A percentile compares a stretch with the other conserved stretches of the same genome.
These are phyloP conservation scores for Aspergillus felis DNA, from an alignment of 2,329 filamentous ascomycete species.

Conservation along the genomic window DNA sequence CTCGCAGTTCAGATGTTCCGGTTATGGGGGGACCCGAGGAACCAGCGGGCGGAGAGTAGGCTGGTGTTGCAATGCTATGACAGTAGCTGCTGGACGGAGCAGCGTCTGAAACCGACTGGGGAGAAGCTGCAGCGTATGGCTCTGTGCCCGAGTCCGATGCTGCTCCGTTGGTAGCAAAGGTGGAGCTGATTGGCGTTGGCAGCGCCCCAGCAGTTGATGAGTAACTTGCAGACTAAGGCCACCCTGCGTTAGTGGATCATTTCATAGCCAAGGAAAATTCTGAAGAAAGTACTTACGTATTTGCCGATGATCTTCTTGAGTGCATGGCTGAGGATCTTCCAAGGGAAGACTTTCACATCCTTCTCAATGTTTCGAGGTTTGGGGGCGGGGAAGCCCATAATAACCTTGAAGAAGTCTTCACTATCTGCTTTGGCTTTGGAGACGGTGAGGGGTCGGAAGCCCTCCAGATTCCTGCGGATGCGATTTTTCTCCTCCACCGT, in stretches of 20 bases:
- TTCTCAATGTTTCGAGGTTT: constrained; percentile 99
- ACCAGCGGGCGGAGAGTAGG: constrained; percentile 42
- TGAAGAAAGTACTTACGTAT: constrained; percentile 60
- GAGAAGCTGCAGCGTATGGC: constrained; percentile 45
- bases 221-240: constrained; percentile 60
- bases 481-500: constrained; percentile 98
- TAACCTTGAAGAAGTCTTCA: constrained; percentile 97
- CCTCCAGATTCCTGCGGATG: constrained; percentile 91
- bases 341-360: constrained; percentile 97
- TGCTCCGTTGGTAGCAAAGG: constrained; percentile 38
- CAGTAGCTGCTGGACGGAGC: constrained; percentile 43
- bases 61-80: constrained; percentile 39
- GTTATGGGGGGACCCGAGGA: constrained; percentile 23
- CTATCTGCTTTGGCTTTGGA: constrained; percentile 90
- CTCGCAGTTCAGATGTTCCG: constrained; percentile 37
- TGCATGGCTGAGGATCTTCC: constrained; percentile 81
- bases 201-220: constrained; percentile 58
- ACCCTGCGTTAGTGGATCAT: constrained; percentile 16
- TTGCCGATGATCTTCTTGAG: constrained; percentile 98
- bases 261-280: neutral
- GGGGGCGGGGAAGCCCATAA: constrained; percentile 94
- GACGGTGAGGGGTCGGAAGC: constrained; percentile 86
- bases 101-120: constrained; percentile 46
- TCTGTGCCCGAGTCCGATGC: constrained; percentile 48
- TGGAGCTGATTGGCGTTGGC: constrained; percentile 35